Evolutionary conservation across 139 green algal genomes (phyloP), one percentile per base, ranked within the genome.

Genomic region (Ulvella scutata): DNA sequence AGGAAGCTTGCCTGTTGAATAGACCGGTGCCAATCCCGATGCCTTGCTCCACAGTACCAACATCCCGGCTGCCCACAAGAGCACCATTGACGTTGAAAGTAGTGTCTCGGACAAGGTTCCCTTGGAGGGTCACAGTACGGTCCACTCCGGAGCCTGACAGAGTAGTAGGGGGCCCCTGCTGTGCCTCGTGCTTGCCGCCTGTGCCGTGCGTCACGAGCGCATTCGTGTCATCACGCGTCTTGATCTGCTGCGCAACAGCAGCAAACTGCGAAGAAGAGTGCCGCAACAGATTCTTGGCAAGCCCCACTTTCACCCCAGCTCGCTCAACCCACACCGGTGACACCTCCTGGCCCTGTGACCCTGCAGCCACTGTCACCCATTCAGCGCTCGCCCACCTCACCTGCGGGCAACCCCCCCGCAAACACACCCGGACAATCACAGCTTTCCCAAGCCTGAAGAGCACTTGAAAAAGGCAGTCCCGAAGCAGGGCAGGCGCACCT

Each of bases 241-340:
- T 81, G 20, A 94, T 79, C 82, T 92, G 80, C 78, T 92, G 80
- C 31, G 10, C 31, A 4, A 43, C 2, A 29, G n/a, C 33, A 9
- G 13, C n/a, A 28, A 37, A 43, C 6, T 23, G 31, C 51, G 51
- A 67, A 26, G 31, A 36, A 6, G 51, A 67, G 51, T 67, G 51
- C 13, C 51, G 51, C 51, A 26, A 67, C n/a, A 67, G 51, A 26
- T 67, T 67, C 36, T 62, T 21, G 20, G 62, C 33, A 28, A 74
- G 33, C 26, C 37, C 38, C 26, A 89, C 83, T 82, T 97, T 98
- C 61, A 81, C 78, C 34, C 94, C 94, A 26, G 85, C 81, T 44
- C 95, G 85, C 82, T 98, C 92, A 4, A 99, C 88, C 84, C 91
- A 97, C 61, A 99, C 86, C 3, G 87, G 77, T 0, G 93, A 92